phyloP scores from a whole-genome alignment of 805 yeast genomes.

The Sugiyamaella smithiae region DNA sequence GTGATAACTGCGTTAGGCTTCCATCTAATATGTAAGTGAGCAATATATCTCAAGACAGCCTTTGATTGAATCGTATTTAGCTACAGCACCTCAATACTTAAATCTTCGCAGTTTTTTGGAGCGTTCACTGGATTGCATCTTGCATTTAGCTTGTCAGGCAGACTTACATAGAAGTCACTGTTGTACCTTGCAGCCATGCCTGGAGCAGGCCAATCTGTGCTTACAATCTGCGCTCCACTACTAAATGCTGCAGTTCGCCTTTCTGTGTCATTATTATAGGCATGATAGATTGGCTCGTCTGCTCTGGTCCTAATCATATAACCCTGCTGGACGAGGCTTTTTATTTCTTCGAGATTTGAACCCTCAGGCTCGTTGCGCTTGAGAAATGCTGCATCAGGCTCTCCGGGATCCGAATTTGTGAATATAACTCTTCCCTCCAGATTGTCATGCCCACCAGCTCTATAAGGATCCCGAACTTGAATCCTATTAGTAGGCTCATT shows the following conservation, averaged over 20 bases:
- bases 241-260: constrained; percentile 4
- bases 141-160: constrained; percentile 1
- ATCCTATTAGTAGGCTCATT: neutral
- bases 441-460: constrained; percentile 1
- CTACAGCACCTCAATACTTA: neutral
- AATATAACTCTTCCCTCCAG: constrained; percentile 1
- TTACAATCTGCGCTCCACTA: constrained; percentile 4
- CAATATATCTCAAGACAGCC: too few species aligned
- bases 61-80: too few species aligned
- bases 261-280: neutral
- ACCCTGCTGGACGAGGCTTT: neutral
- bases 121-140: constrained; percentile 1
- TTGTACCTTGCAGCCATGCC: constrained; percentile 5
- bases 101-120: neutral
- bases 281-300: constrained; percentile 6
- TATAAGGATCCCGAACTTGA: neutral
- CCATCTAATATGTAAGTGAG: too few species aligned
- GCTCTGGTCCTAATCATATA: constrained; percentile 5
- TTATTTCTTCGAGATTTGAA: neutral
- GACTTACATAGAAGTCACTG: neutral
- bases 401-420: constrained; percentile 5
- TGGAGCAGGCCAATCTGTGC: constrained; percentile 10
- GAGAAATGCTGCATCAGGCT: constrained; percentile 7
- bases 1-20: too few species aligned
- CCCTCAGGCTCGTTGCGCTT: constrained; percentile 4